phyloP scores from a whole-genome alignment of 176 grass and related monocot genomes.

The Aegilops umbellulata region DNA sequence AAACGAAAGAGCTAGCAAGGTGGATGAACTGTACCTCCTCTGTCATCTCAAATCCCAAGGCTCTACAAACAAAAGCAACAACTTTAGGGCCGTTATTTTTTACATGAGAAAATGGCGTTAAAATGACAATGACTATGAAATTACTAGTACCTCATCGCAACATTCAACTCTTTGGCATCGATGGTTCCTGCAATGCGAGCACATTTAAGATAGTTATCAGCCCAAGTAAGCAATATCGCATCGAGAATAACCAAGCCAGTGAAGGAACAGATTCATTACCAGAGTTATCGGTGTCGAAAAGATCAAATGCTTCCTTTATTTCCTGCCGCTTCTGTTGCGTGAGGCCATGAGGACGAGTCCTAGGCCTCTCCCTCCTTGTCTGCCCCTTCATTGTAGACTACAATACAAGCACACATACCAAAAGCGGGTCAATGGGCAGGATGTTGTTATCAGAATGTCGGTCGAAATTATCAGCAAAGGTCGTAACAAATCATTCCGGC shows the following conservation, averaged over 20 bases:
- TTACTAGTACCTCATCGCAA: conserved; percentile 89
- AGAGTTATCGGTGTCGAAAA: conserved; percentile 87
- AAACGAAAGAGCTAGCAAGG: background rate
- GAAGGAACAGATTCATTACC: conserved; percentile 38
- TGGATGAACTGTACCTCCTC: conserved; percentile 56
- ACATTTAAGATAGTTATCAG: background rate
- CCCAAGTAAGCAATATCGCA: background rate
- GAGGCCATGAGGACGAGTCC: conserved; percentile 58
- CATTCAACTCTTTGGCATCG: conserved; percentile 88
- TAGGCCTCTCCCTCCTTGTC: conserved; percentile 59
- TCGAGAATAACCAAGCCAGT: background rate
- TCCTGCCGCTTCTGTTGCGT: conserved; percentile 70
- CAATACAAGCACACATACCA: conserved; percentile 28
- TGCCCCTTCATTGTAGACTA: conserved; percentile 51
- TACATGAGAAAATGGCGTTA: background rate
- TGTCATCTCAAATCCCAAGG: conserved; percentile 95
- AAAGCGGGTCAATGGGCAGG: background rate
- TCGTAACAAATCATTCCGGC: background rate
- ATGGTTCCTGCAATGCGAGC: conserved; percentile 61
- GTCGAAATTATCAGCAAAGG: background rate
- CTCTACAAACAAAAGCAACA: conserved; percentile 51
- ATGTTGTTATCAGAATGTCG: background rate
- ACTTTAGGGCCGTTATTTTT: background rate
- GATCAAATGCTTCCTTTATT: conserved; percentile 89
- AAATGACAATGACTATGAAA: background rate